Conservation (phyloP, 2,329 filamentous ascomycete genomes). For the Dendryphion nanum region DNA sequence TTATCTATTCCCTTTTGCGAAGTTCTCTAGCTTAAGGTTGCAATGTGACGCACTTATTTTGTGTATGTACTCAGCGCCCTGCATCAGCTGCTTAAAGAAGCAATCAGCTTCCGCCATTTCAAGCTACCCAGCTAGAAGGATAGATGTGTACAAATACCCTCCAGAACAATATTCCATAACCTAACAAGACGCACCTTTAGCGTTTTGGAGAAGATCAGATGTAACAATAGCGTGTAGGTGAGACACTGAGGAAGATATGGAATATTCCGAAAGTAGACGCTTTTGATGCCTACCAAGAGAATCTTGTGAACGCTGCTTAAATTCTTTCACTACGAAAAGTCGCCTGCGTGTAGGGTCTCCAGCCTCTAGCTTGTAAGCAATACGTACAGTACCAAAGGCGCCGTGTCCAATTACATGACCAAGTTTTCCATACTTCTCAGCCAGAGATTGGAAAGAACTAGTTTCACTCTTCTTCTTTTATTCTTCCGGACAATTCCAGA, state of each 20-base stretch:
- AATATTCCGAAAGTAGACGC: slow-evolving; percentile 93
- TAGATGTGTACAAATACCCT: slow-evolving; percentile 90
- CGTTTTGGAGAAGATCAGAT: slow-evolving; percentile 88
- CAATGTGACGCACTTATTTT: slow-evolving; percentile 99
- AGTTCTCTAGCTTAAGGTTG: slow-evolving; percentile 74
- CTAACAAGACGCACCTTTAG: slow-evolving; percentile 96
- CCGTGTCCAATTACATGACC: slow-evolving; percentile 95
- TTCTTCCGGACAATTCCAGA: slow-evolving; percentile 89
- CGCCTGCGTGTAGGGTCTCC: slow-evolving; percentile 91
- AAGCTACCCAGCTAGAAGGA: slow-evolving; percentile 86
- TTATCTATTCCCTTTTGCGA: slow-evolving; percentile 93
- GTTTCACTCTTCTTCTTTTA: slow-evolving; percentile 69
- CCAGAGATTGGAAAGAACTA: slow-evolving; percentile 74
- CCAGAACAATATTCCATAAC: slow-evolving; percentile 99
- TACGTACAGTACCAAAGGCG: slow-evolving; percentile 94
- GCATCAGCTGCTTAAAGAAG: slow-evolving; percentile 99
- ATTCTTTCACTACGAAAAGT: slow-evolving; percentile 96
- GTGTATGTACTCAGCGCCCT: slow-evolving; percentile 97
- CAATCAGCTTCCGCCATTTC: slow-evolving; percentile 93
- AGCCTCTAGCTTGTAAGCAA: slow-evolving; percentile 91
- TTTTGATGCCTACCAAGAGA: slow-evolving; percentile 98
- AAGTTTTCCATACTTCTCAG: slow-evolving; percentile 97
- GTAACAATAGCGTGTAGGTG: slow-evolving; percentile 99
- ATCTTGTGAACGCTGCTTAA: slow-evolving; percentile 88
- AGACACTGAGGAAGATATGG: slow-evolving; percentile 92